Conservation (phyloP, 129 eudicot species). For the Helianthus tuberosus region DNA sequence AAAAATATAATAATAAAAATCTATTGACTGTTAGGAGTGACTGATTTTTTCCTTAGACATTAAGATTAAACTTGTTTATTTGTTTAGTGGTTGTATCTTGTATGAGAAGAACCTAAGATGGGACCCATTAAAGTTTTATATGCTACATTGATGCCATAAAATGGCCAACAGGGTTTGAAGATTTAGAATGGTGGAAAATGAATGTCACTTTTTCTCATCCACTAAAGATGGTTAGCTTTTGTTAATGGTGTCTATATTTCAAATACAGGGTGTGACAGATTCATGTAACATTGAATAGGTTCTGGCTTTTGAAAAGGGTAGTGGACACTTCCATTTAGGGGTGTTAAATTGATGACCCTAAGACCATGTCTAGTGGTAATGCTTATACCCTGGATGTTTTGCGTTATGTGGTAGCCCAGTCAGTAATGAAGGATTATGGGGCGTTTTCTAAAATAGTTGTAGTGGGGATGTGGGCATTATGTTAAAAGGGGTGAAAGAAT, state of each 20-base stretch:
- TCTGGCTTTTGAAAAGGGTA: background rate
- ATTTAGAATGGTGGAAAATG: conserved; percentile 21
- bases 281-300: conserved; percentile 18
- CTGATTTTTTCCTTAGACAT: conserved; percentile 17
- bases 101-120: background rate
- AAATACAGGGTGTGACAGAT: conserved; percentile 13
- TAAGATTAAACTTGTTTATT: conserved; percentile 10
- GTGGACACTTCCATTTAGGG: conserved; percentile 2
- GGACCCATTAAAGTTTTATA: conserved; percentile 19
- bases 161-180: conserved; percentile 18
- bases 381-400: too few species aligned
- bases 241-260: conserved; percentile 18
- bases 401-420: too few species aligned
- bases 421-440: too few species aligned
- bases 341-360: background rate
- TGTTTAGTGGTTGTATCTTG: conserved; percentile 1
- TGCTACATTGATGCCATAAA: conserved; percentile 27
- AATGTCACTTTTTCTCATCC: conserved; percentile 18
- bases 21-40: conserved; percentile 26
- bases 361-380: too few species aligned
- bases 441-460: too few species aligned
- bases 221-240: conserved; percentile 22
- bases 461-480: too few species aligned
- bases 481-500: too few species aligned
- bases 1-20: conserved; percentile 10